phyloP scores from a whole-genome alignment of 768 basidiomycete genomes.

The Ramaria rubella region DNA sequence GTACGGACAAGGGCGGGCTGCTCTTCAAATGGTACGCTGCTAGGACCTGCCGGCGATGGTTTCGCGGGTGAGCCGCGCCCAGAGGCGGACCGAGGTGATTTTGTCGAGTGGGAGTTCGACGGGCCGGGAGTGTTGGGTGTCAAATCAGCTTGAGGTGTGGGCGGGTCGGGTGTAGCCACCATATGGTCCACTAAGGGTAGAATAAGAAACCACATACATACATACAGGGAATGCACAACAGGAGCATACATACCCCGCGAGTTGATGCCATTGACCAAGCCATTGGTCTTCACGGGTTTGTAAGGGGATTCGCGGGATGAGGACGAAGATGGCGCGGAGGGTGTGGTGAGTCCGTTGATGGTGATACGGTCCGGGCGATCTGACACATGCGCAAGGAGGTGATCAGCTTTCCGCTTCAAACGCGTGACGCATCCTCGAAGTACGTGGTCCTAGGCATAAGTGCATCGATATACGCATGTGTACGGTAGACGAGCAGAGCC shows the following conservation, averaged over 20 bases:
- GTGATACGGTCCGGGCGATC: slow-evolving; percentile 69
- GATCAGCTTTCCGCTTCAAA: slow-evolving; percentile 78
- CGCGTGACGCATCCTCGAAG: slow-evolving; percentile 76
- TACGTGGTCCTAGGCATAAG: slow-evolving; percentile 65
- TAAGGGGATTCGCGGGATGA: slow-evolving; percentile 8
- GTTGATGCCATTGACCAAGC: not conserved
- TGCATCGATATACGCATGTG: slow-evolving; percentile 5
- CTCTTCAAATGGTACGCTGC: slow-evolving; percentile 54
- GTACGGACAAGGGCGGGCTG: slow-evolving; percentile 65
- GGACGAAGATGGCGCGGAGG: slow-evolving; percentile 28
- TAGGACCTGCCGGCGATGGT: slow-evolving; percentile 20
- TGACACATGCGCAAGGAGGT: slow-evolving; percentile 80
- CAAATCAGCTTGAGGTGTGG: not conserved
- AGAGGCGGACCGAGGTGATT: slow-evolving; percentile 1
- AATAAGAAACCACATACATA: not conserved
- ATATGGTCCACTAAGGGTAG: not conserved
- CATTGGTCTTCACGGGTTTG: slow-evolving; percentile 5
- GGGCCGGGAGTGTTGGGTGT: slow-evolving; percentile 10
- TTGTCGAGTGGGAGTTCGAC: slow-evolving; percentile 1
- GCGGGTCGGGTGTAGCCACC: slow-evolving; percentile 6
- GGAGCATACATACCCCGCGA: not conserved
- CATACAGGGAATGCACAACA: not conserved
- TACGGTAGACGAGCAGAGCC: not conserved
- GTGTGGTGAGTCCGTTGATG: slow-evolving; percentile 55
- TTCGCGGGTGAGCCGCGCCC: slow-evolving; percentile 9